A percentile compares a stretch with the other conserved stretches of the same genome.
Conservation (phyloP, 2,329 filamentous ascomycete genomes). For the Alternaria burnsii region DNA sequence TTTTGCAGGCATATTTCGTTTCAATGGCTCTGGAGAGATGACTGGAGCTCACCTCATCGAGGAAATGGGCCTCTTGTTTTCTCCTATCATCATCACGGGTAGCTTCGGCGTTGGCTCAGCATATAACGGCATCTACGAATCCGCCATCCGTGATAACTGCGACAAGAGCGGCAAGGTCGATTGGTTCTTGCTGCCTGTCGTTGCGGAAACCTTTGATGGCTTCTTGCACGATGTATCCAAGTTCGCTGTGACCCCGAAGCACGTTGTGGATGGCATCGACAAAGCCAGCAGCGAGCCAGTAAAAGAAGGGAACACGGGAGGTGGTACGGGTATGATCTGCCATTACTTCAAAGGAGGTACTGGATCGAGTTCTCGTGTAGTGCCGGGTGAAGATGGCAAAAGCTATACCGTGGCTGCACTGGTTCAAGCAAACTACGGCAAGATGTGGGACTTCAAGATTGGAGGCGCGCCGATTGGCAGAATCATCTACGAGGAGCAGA, state of each 20-base stretch:
- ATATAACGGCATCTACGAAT: conserved; percentile 67
- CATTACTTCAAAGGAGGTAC: conserved; percentile 74
- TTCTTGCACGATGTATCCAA: conserved; percentile 66
- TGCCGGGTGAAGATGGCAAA: conserved; percentile 47
- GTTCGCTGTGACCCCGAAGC: conserved; percentile 63
- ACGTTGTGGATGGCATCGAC: conserved; percentile 64
- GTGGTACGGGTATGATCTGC: conserved; percentile 74
- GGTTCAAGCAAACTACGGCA: conserved; percentile 72
- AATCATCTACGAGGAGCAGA: conserved; percentile 60
- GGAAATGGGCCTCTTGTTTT: conserved; percentile 67
- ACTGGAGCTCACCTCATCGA: conserved; percentile 69
- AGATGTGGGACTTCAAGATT: conserved; percentile 64
- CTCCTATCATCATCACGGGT: conserved; percentile 68
- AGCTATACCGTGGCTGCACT: conserved; percentile 68
- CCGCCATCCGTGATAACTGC: conserved; percentile 59
- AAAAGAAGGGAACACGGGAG: conserved; percentile 69
- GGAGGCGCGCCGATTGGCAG: conserved; percentile 69
- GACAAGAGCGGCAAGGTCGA: conserved; percentile 56
- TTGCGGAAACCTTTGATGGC: conserved; percentile 71
- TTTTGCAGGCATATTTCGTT: conserved; percentile 62
- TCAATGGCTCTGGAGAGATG: conserved; percentile 71
- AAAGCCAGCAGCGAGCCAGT: conserved; percentile 62
- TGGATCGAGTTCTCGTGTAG: conserved; percentile 66
- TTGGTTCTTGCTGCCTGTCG: conserved; percentile 65
- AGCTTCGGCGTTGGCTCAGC: conserved; percentile 66